Evolutionary conservation across 139 green algal genomes (phyloP).

Genomic region (Chlamydomonas incerta): DNA sequence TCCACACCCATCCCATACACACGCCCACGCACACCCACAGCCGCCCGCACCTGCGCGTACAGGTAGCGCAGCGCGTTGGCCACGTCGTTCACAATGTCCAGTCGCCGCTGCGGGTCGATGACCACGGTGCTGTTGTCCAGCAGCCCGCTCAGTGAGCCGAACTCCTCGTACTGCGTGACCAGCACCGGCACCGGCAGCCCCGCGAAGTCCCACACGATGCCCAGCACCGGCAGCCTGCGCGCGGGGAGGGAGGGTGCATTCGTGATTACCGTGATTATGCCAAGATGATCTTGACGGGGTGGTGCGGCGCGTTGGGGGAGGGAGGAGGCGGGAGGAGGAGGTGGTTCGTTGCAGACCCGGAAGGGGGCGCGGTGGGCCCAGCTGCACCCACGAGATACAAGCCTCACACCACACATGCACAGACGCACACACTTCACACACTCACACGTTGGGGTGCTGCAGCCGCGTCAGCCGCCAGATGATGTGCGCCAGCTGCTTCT

Average conservation of each 20-base stretch:
- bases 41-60: slow-evolving; percentile 17
- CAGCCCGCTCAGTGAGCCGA: slow-evolving; percentile 7
- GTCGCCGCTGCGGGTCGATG: neutral
- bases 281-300: too few species aligned
- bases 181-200: slow-evolving; percentile 29
- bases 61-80: slow-evolving; percentile 31
- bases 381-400: too few species aligned
- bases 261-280: too few species aligned
- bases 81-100: slow-evolving; percentile 24
- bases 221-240: slow-evolving; percentile 15
- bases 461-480: slow-evolving; percentile 31
- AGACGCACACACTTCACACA: too few species aligned
- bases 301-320: too few species aligned
- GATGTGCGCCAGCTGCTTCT: slow-evolving; percentile 13
- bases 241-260: too few species aligned
- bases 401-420: too few species aligned
- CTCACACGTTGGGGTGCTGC: slow-evolving; percentile 39
- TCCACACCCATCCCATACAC: too few species aligned
- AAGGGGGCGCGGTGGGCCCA: too few species aligned
- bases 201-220: slow-evolving; percentile 20
- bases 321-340: too few species aligned
- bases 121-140: slow-evolving; percentile 36
- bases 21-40: too few species aligned
- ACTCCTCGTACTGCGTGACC: slow-evolving; percentile 38
- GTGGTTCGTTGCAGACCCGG: too few species aligned